Conservation (phyloP, 2,329 filamentous ascomycete genomes). For the Botrytis sinoallii region DNA sequence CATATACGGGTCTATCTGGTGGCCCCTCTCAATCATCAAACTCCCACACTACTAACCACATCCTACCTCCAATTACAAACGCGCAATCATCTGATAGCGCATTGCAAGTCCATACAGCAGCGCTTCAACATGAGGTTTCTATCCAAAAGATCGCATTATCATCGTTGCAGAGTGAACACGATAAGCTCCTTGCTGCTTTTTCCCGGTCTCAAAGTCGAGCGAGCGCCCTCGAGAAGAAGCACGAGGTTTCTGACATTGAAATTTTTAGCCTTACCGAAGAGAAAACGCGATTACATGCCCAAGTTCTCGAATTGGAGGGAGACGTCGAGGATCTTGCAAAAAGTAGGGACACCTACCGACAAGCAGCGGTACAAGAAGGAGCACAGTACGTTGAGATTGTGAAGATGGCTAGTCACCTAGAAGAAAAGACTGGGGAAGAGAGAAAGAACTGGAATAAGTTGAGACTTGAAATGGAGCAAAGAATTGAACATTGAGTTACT, state of each 20-base stretch:
- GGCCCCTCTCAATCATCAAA: slow-evolving; percentile 26
- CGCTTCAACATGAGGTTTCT: slow-evolving; percentile 52
- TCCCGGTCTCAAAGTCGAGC: slow-evolving; percentile 49
- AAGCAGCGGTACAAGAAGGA: slow-evolving; percentile 36
- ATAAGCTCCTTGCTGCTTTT: slow-evolving; percentile 50
- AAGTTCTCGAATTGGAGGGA: slow-evolving; percentile 46
- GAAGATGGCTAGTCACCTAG: slow-evolving; percentile 35
- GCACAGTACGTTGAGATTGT: slow-evolving; percentile 39
- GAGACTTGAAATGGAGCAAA: slow-evolving; percentile 34
- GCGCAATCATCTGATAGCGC: slow-evolving; percentile 30
- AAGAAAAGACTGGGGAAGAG: slow-evolving; percentile 34
- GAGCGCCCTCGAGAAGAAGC: slow-evolving; percentile 50
- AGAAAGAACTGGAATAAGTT: slow-evolving; percentile 32
- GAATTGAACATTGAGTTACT: slow-evolving; percentile 28
- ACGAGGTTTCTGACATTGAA: slow-evolving; percentile 49
- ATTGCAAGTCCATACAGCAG: slow-evolving; percentile 34
- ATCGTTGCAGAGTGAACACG: slow-evolving; percentile 53
- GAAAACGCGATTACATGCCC: slow-evolving; percentile 47
- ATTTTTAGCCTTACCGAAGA: slow-evolving; percentile 51
- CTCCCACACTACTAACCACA: slow-evolving; percentile 24
- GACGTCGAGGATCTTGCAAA: slow-evolving; percentile 49
- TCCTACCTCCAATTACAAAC: slow-evolving; percentile 30
- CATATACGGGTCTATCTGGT: slow-evolving; percentile 25
- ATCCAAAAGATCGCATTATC: slow-evolving; percentile 51
- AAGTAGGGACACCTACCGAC: slow-evolving; percentile 45